Base-by-base conservation (phyloP, 139 green algal genomes). In the Astrephomene gubernaculifera region DNA sequence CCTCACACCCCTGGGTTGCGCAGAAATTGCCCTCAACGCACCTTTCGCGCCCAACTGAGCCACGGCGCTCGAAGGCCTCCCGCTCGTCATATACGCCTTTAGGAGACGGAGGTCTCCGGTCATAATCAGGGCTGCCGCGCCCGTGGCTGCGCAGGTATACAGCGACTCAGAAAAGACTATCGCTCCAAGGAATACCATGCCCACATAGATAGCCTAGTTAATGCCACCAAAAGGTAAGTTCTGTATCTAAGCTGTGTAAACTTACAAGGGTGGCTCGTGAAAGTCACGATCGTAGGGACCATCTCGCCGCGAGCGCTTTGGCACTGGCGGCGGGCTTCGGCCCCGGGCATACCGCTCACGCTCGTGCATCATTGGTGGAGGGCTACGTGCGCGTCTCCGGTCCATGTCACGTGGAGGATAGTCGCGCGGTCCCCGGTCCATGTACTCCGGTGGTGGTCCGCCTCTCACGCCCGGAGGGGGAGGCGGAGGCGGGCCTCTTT, bases 211-310 rank as follows among this genome's bases (percentile, higher is more conserved):
- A 57, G 12, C 14, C 49, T n/a, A n/a, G n/a, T n/a, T n/a, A n/a
- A n/a, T n/a, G n/a, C n/a, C n/a, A n/a, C n/a, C n/a, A n/a, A n/a
- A n/a, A n/a, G n/a, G n/a, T n/a, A n/a, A n/a, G n/a, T n/a, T n/a
- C n/a, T n/a, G n/a, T n/a, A n/a, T n/a, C n/a, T n/a, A n/a, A n/a
- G n/a, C n/a, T n/a, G n/a, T n/a, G n/a, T n/a, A n/a, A 29, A 68
- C 79, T 86, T 61, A 86, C 79, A 54, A 86, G 3, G 64, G 79
- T 1, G 25, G 39, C 19, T 74, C 63, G 63, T 84, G 44, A 41
- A 67, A 74, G 61, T 74, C 41, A 27, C 76, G 60, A 10, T 84
- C 78, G 63, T 84, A 84, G 19, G 79, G 67, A 17, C 57, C 79
- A 41, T 86, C 78, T 19, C 78, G 33, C 22, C 78, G 41, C 52